Percentiles rank a stretch among this genome's conserved stretches.
Evolutionary conservation across 208 protist species (phyloP).

Genomic region (Wallacemonas rigidus): DNA sequence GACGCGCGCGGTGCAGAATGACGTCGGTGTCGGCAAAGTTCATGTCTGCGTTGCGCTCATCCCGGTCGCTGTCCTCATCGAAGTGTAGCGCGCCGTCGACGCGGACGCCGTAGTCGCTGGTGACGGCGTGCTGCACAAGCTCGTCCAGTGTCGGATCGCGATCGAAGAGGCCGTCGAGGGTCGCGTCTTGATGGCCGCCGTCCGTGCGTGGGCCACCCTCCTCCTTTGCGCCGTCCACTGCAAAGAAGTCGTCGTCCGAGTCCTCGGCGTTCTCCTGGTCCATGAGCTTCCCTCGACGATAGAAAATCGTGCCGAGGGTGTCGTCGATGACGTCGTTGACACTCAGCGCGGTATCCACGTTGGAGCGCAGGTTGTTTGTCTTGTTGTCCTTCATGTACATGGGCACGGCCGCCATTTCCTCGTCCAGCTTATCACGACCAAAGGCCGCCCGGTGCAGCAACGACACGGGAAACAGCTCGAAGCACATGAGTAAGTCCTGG

Average conservation of each 20-base stretch:
- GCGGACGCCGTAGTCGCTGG: conserved; percentile 65
- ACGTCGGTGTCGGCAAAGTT: conserved; percentile 76
- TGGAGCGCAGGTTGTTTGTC: conserved; percentile 57
- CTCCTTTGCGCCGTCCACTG: conserved; percentile 24
- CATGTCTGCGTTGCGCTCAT: conserved; percentile 71
- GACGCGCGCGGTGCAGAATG: conserved; percentile 57
- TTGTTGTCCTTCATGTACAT: conserved; percentile 83
- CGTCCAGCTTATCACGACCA: conserved; percentile 64
- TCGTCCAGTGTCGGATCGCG: conserved; percentile 74
- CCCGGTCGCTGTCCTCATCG: conserved; percentile 75
- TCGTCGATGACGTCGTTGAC: conserved; percentile 84
- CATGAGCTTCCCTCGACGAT: conserved; percentile 70
- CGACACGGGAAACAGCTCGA: conserved; percentile 80
- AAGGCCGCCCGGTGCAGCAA: conserved; percentile 84
- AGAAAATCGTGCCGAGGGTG: conserved; percentile 87
- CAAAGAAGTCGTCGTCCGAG: conserved; percentile 20
- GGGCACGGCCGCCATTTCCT: conserved; percentile 78
- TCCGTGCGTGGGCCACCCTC: background rate
- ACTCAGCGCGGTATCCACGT: conserved; percentile 73
- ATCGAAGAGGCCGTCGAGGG: conserved; percentile 32
- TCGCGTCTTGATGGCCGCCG: background rate
- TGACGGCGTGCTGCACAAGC: conserved; percentile 71
- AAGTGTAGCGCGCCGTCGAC: conserved; percentile 72
- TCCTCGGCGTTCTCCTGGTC: conserved; percentile 72
- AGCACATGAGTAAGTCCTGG: conserved; percentile 88